Conservation (phyloP, 352 stramenopile species). For the Pilasporangium apinafurcum region DNA sequence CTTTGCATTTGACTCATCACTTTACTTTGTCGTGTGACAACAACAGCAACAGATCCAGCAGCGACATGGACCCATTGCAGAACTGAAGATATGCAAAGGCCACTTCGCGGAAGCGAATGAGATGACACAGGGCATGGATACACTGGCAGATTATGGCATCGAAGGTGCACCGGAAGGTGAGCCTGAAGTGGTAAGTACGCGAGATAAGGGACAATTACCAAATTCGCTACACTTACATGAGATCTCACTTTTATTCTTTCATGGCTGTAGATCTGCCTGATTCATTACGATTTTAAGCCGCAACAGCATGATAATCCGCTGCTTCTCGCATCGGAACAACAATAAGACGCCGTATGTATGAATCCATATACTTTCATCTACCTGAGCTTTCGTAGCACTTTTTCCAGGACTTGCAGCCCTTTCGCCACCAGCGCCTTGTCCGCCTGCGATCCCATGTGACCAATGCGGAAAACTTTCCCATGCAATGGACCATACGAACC, state of each 20-base stretch:
- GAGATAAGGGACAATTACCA: background rate
- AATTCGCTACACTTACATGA: background rate
- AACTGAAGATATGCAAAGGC: conserved; percentile 53
- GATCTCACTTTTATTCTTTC: background rate
- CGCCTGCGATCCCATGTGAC: conserved; percentile 50
- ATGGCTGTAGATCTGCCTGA: conserved; percentile 21
- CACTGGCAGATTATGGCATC: conserved; percentile 41
- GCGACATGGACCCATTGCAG: conserved; percentile 36
- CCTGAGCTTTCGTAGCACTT: conserved; percentile 19
- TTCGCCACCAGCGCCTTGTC: conserved; percentile 24
- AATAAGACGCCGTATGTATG: conserved; percentile 6
- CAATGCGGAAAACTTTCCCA: conserved; percentile 41
- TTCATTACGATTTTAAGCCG: conserved; percentile 65
- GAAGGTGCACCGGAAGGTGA: conserved; percentile 31
- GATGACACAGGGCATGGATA: conserved; percentile 38
- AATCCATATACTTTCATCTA: conserved; percentile 6
- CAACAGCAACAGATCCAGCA: conserved; percentile 43
- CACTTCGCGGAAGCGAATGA: conserved; percentile 54
- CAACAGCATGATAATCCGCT: conserved; percentile 56
- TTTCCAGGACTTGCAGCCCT: conserved; percentile 22
- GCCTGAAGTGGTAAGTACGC: conserved; percentile 21
- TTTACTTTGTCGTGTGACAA: background rate
- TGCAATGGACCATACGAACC: conserved; percentile 36
- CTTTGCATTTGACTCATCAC: background rate
- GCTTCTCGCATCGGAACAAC: conserved; percentile 33